Evolutionary conservation across 208 protist species (phyloP).

Genomic region (Trichomonas tenax): DNA sequence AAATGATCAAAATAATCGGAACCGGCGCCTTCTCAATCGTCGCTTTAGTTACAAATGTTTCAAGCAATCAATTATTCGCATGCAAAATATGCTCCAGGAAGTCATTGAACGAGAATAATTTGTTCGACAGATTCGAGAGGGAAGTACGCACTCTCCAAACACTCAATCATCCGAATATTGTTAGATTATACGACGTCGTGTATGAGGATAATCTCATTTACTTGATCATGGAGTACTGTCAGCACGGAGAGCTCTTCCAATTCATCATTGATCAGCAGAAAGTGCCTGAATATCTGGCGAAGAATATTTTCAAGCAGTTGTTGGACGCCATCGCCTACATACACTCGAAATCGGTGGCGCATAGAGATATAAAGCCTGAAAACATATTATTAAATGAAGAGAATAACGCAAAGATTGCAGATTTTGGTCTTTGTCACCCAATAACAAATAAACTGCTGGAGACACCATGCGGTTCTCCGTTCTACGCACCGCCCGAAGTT

Average conservation of each 20-base stretch:
- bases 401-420: not conserved
- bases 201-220: not conserved
- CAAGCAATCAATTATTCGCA: not conserved
- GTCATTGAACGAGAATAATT: not conserved
- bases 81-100: not conserved
- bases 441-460: not conserved
- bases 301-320: not conserved
- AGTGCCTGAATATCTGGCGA: not conserved
- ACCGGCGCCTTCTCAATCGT: not conserved
- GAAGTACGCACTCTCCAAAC: not conserved
- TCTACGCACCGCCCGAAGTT: not conserved
- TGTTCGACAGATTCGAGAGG: not conserved
- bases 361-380: not conserved
- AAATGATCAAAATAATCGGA: not conserved
- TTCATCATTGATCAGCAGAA: not conserved
- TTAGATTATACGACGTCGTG: not conserved
- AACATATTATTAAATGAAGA: not conserved
- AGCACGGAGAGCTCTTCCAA: not conserved
- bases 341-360: not conserved
- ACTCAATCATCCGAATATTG: not conserved
- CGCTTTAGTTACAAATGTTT: not conserved
- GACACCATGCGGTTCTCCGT: not conserved
- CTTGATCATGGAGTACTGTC: not conserved
- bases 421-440: not conserved
- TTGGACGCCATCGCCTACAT: not conserved